Conservation (phyloP, 1,284 basidiomycete genomes). For the Heterobasidion occidentale region DNA sequence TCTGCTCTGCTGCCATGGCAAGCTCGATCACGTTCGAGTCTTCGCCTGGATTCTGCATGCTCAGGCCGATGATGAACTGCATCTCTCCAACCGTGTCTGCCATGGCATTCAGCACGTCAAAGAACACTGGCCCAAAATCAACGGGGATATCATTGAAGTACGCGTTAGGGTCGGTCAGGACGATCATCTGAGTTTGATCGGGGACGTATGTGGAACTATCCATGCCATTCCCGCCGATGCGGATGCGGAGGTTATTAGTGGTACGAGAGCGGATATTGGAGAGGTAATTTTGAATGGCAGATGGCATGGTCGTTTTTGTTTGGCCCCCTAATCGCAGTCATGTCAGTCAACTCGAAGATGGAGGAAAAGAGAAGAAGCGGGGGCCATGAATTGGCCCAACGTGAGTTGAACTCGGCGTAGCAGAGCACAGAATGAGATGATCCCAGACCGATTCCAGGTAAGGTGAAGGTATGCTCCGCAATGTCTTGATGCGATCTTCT, state of each 20-base stretch:
- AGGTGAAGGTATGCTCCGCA: too few species aligned
- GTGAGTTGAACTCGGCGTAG: too few species aligned
- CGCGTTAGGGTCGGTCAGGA: not conserved
- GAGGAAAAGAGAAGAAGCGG: not conserved
- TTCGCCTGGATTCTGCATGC: not conserved
- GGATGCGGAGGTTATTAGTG: not conserved
- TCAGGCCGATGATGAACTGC: not conserved
- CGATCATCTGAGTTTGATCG: not conserved
- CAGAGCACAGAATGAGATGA: too few species aligned
- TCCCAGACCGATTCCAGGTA: too few species aligned
- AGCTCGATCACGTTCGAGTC: not conserved
- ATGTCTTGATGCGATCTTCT: too few species aligned
- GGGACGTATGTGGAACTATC: not conserved
- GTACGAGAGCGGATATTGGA: not conserved
- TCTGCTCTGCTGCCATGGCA: not conserved
- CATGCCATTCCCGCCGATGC: not conserved
- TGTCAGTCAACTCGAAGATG: not conserved
- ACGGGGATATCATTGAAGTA: not conserved
- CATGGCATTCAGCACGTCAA: not conserved
- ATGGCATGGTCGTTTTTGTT: not conserved
- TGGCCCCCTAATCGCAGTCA: not conserved
- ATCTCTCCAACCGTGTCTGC: not conserved
- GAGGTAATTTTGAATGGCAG: not conserved
- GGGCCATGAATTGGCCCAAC: too few species aligned
- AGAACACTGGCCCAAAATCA: not conserved